Percentiles rank a stretch among this genome's conserved stretches.
Evolutionary conservation across 2,329 filamentous ascomycete species (phyloP).

Genomic region (Diaporthe humulicola): DNA sequence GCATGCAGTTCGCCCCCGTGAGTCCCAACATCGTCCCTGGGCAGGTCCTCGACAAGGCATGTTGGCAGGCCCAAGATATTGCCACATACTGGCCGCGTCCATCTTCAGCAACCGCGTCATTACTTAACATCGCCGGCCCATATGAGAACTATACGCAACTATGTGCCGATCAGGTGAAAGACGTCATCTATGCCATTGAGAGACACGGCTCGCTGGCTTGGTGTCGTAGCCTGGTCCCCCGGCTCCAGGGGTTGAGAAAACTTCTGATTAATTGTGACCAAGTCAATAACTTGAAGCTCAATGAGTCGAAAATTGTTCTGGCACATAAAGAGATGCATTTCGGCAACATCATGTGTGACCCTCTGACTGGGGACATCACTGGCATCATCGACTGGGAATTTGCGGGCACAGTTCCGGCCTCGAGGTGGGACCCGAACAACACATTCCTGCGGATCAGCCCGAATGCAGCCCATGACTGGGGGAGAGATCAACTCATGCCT

Average conservation of each 20-base stretch:
- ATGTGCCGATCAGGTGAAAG: slow-evolving; percentile 45
- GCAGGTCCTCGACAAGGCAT: slow-evolving; percentile 51
- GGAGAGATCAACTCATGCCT: slow-evolving; percentile 44
- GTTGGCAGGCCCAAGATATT: slow-evolving; percentile 51
- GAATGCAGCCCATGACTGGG: slow-evolving; percentile 41
- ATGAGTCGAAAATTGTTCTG: slow-evolving; percentile 45
- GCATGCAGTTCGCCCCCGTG: slow-evolving; percentile 42
- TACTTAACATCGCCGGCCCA: slow-evolving; percentile 47
- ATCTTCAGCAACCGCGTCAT: slow-evolving; percentile 41
- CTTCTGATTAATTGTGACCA: slow-evolving; percentile 12
- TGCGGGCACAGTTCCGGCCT: slow-evolving; percentile 50
- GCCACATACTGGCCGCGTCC: slow-evolving; percentile 46
- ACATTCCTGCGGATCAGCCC: slow-evolving; percentile 52
- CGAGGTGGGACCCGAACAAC: slow-evolving; percentile 51
- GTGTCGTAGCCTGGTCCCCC: slow-evolving; percentile 47
- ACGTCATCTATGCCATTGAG: slow-evolving; percentile 47
- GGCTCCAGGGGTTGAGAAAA: slow-evolving; percentile 45
- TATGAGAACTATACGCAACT: slow-evolving; percentile 46
- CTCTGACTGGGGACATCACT: slow-evolving; percentile 45
- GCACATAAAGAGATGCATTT: slow-evolving; percentile 56
- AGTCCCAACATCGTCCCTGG: slow-evolving; percentile 41
- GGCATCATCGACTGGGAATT: slow-evolving; percentile 56
- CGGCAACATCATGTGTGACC: slow-evolving; percentile 53
- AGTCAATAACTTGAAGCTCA: slow-evolving; percentile 36
- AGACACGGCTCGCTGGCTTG: slow-evolving; percentile 45